A percentile compares a stretch with the other conserved stretches of the same genome.
Evolutionary conservation across 176 grass and related monocot genomes (phyloP).

Genomic region (Rhynchospora breviuscula): DNA sequence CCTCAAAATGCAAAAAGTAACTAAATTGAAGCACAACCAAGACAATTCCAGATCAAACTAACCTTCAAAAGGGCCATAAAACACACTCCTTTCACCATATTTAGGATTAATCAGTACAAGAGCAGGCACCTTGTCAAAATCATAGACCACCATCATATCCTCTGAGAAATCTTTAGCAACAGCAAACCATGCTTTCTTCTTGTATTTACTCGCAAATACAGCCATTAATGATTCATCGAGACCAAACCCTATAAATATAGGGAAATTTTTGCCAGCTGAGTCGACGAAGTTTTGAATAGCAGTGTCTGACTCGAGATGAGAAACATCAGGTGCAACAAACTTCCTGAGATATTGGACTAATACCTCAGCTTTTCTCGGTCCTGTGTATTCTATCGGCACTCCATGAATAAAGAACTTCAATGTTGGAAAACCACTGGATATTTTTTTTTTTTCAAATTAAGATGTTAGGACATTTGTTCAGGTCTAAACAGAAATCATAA

Average conservation of each 20-base stretch:
- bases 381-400: constrained; percentile 74
- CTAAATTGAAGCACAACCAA: constrained; percentile 7
- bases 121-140: constrained; percentile 80
- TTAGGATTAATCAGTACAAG: constrained; percentile 68
- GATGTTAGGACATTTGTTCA: neutral
- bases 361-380: constrained; percentile 79
- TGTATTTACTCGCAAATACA: constrained; percentile 73
- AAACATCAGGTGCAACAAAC: constrained; percentile 82
- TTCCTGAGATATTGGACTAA: constrained; percentile 81
- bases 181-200: constrained; percentile 98
- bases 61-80: constrained; percentile 98
- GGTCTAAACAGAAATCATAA: neutral
- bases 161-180: constrained; percentile 87
- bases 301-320: constrained; percentile 56
- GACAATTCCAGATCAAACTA: constrained; percentile 7
- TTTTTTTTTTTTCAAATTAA: neutral
- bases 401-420: constrained; percentile 88
- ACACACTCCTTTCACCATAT: constrained; percentile 76
- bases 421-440: constrained; percentile 81
- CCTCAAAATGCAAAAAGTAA: neutral
- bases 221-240: constrained; percentile 64
- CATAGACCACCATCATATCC: constrained; percentile 59
- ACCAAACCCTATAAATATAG: constrained; percentile 89
- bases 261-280: constrained; percentile 61
- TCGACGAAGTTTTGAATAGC: constrained; percentile 66